Evolutionary conservation across 345 rosid genomes (phyloP), one percentile per base, ranked within the genome.

Genomic region (Citrus cavaleriei): DNA sequence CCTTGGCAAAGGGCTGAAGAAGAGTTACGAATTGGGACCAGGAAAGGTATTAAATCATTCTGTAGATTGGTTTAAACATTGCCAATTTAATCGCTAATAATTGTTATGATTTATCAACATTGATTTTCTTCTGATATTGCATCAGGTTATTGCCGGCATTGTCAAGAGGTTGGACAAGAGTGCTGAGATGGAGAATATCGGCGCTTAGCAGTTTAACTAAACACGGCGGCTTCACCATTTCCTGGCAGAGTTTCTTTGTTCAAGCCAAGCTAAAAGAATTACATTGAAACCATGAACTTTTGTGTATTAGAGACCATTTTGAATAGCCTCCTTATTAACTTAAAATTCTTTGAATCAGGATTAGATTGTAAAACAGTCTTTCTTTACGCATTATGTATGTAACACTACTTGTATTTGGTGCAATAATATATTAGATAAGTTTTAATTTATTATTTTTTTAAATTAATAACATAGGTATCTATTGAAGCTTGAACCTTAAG

Each of bases 81-180:
- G 42, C 38, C 49, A 34, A 40, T 66, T 66, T 35, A 66, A 22
- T 66, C 10, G 4, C 6, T 35, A 21, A 34, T 54, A 35, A 21
- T 54, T 10, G 59, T n/a, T 30, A 3, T 19, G 38, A 13, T 28
- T 71, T 54, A 37, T 75, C 71, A 78, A 72, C 49, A 34, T 51
- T 14, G 70, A 78, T 46, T 77, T 70, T n/a, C 22, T 37, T 72
- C 66, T 18, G 38, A 49, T 80, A 34, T 72, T 74, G 74, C 61
- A 60, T 55, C 90, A 94, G 98, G 99, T 97, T 55, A 94, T 97
- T 75, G 96, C 98, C 37, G 99, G 98, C 67, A 97, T 97, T 49
- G 86, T 97, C 84, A 94, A 94, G 92, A 93, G 99, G 84, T 89
- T 92, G 87, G 91, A 94, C 83, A 97, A 73, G 83, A 81, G 84